These are phyloP conservation scores for Wickerhamiella domercqiae DNA, from an alignment of 805 yeast species.

Conservation along the genomic window DNA sequence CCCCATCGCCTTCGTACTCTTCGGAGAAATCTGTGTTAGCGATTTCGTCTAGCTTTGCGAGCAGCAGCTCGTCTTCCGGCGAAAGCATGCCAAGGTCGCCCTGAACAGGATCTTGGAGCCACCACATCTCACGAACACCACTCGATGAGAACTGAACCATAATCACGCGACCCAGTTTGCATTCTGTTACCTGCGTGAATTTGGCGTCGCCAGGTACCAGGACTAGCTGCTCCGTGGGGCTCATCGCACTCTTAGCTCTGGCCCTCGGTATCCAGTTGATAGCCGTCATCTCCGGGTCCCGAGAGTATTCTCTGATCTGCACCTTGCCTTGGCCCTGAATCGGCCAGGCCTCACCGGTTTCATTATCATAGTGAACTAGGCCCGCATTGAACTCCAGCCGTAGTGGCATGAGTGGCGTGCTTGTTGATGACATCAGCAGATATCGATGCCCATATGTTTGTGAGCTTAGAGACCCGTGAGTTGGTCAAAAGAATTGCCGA, in stretches of 20 bases:
- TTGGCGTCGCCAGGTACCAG: constrained; percentile 77
- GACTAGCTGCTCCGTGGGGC: constrained; percentile 33
- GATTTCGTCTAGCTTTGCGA: constrained; percentile 33
- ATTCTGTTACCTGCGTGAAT: constrained; percentile 53
- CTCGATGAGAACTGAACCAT: constrained; percentile 48
- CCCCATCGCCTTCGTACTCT: constrained; percentile 12
- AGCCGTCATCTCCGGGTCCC: constrained; percentile 56
- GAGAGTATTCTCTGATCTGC: constrained; percentile 43
- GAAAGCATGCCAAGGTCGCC: constrained; percentile 43
- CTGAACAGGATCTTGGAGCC: constrained; percentile 67
- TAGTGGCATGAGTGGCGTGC: constrained; percentile 1
- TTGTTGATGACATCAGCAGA: background rate
- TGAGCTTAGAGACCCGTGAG: constrained; percentile 38
- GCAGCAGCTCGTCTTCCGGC: constrained; percentile 38
- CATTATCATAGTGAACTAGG: constrained; percentile 44
- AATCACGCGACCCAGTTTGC: constrained; percentile 65
- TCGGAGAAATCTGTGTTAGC: constrained; percentile 13
- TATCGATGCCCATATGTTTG: constrained; percentile 28
- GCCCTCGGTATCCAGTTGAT: constrained; percentile 60
- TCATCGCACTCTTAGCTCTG: constrained; percentile 21
- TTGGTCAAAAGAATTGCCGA: constrained; percentile 45
- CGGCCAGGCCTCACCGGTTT: constrained; percentile 53
- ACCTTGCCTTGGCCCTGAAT: constrained; percentile 52
- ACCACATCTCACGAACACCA: constrained; percentile 39
- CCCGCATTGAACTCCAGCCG: constrained; percentile 57